These are phyloP conservation scores for Gyromitra esculenta DNA, from an alignment of 2,329 filamentous ascomycete species.

Conservation along the genomic window DNA sequence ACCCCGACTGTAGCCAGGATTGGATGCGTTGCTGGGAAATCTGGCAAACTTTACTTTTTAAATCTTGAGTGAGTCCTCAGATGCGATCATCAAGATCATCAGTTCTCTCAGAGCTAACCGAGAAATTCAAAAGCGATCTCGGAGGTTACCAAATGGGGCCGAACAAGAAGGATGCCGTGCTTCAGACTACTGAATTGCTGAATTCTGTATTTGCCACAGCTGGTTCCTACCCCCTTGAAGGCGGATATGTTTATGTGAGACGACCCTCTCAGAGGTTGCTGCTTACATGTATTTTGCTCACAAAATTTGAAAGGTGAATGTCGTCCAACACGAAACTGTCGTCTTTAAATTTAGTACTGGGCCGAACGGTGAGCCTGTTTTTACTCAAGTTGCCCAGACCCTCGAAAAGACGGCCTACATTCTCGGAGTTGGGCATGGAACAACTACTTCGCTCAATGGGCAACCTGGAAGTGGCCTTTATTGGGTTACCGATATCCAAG, in stretches of 20 bases:
- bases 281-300: constrained; percentile 54
- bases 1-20: constrained; percentile 63
- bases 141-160: constrained; percentile 64
- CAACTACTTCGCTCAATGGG: constrained; percentile 67
- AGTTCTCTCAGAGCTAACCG: constrained; percentile 1
- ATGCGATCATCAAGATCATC: not conserved
- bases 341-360: constrained; percentile 69
- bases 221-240: constrained; percentile 62
- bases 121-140: constrained; percentile 59
- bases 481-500: constrained; percentile 69
- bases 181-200: constrained; percentile 63
- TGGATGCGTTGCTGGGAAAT: constrained; percentile 64
- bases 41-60: constrained; percentile 64
- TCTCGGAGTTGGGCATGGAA: constrained; percentile 68
- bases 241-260: constrained; percentile 52
- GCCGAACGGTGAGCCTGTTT: constrained; percentile 64
- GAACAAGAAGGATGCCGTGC: constrained; percentile 62
- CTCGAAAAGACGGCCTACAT: constrained; percentile 66
- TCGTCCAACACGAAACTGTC: constrained; percentile 67
- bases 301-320: constrained; percentile 65
- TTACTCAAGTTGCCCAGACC: constrained; percentile 66
- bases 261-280: not conserved
- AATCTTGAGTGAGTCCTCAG: constrained; percentile 61
- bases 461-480: constrained; percentile 67
- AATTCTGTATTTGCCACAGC: constrained; percentile 66